Base-by-base conservation (phyloP, 306 rosid species). In the Quercus agrifolia region DNA sequence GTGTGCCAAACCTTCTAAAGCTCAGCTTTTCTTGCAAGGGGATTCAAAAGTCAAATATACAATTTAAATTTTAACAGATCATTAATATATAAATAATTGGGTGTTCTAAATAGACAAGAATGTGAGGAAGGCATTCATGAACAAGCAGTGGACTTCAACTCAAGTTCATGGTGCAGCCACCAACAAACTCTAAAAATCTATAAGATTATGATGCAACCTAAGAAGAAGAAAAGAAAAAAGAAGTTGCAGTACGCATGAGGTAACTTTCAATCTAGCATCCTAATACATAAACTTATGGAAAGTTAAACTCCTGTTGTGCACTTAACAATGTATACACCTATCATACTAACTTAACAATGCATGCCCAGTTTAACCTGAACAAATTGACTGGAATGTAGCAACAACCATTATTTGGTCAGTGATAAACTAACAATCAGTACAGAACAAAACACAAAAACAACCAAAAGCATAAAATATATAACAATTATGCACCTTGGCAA, bases 401-500 rank as follows among this genome's bases (percentile, higher is more conserved):
- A 59, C 1, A 23, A 59, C 18, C 14, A 12, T 25, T 63, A 13
- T 5, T 62, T 27, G 4, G 52, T 46, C 52, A 46, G 15, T 12
- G 10, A 9, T 15, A 56, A 74, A 57, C 66, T 21, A 33, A 14
- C 4, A 54, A 7, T 46, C 58, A 6, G 4, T 35, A 71, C 13
- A 8, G 41, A 52, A 28, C 46, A 57, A 5, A 6, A 80, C 20
- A 44, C 28, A 25, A 14, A 75, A 7, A 38, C 27, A 14, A 11
- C 6, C 28, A 68, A 56, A 62, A 4, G 57, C 15, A 4, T 10
- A 25, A 62, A 12, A 62, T 27, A 62, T 25, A 62, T 62, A 62
- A 62, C 38, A 62, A 55, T 38, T 19, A 77, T 25, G 19, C n/a
- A 89, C 92, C 90, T 86, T 89, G 1, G 92, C 92, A 70, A 87